These are phyloP conservation scores for Benincasa hispida DNA, from an alignment of 306 rosid genomes.

Conservation along the genomic window DNA sequence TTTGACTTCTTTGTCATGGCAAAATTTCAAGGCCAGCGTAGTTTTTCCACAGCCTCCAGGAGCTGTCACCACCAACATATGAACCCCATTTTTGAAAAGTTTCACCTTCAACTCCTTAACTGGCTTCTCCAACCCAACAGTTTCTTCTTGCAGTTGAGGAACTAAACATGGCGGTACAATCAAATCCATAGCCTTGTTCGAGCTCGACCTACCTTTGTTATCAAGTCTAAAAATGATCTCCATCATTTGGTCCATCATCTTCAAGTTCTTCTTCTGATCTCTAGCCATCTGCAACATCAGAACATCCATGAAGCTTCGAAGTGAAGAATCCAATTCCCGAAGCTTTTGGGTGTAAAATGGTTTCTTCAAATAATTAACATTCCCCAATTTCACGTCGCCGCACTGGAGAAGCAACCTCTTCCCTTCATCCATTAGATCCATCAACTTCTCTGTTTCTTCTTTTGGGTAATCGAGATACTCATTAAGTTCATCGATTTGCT, in stretches of 20 bases:
- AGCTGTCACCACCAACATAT: conserved; percentile 31
- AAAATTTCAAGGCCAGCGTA: conserved; percentile 30
- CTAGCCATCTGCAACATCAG: conserved; percentile 10
- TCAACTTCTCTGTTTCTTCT: conserved; percentile 10
- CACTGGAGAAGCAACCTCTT: conserved; percentile 20
- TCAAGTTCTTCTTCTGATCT: conserved; percentile 4
- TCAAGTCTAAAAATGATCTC: neutral
- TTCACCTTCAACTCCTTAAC: conserved; percentile 30
- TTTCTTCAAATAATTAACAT: conserved; percentile 2
- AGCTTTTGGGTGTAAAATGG: conserved; percentile 22
- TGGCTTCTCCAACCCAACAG: conserved; percentile 36
- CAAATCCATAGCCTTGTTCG: neutral
- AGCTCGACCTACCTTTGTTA: neutral
- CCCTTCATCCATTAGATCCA: conserved; percentile 11
- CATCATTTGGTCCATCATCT: neutral
- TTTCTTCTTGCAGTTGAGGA: conserved; percentile 19
- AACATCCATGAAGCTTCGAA: neutral
- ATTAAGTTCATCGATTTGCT: conserved; percentile 14
- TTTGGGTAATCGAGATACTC: conserved; percentile 11
- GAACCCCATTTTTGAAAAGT: conserved; percentile 15
- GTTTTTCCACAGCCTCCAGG: conserved; percentile 45
- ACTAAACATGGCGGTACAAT: conserved; percentile 9
- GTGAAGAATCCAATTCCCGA: conserved; percentile 10
- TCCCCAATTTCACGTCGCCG: conserved; percentile 20
- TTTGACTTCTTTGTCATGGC: conserved; percentile 26